Conservation (phyloP, 345 rosid species). For the Cardamine occulta region DNA sequence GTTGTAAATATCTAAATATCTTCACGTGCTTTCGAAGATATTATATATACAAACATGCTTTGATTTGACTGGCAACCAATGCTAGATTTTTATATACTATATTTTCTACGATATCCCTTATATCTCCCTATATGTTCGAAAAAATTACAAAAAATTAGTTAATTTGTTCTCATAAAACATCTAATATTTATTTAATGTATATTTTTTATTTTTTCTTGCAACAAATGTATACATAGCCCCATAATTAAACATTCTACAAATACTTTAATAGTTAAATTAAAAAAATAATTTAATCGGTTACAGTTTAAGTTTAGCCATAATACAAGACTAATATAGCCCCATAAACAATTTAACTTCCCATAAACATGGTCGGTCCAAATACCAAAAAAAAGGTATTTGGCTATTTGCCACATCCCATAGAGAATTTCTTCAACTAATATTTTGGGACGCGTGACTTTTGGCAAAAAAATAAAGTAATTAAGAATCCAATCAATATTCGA, state of each 20-base stretch:
- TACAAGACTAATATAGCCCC: no score
- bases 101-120: not conserved
- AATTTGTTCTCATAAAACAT: not conserved
- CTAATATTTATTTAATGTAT: no score
- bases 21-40: conserved; percentile 40
- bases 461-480: not conserved
- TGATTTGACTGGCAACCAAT: conserved; percentile 31
- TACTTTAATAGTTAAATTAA: no score
- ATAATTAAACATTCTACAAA: no score
- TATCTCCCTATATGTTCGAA: not conserved
- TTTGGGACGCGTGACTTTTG: not conserved
- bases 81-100: not conserved
- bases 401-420: conserved; percentile 4
- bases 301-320: no score
- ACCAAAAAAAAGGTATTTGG: conserved; percentile 6
- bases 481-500: no score
- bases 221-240: no score
- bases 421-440: not conserved
- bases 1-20: conserved; percentile 37
- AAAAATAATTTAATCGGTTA: no score
- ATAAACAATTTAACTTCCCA: conserved; percentile 3
- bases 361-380: conserved; percentile 17
- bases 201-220: no score
- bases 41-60: conserved; percentile 21
- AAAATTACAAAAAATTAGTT: not conserved